Conservation (phyloP, 306 rosid species). For the Betula pendula region DNA sequence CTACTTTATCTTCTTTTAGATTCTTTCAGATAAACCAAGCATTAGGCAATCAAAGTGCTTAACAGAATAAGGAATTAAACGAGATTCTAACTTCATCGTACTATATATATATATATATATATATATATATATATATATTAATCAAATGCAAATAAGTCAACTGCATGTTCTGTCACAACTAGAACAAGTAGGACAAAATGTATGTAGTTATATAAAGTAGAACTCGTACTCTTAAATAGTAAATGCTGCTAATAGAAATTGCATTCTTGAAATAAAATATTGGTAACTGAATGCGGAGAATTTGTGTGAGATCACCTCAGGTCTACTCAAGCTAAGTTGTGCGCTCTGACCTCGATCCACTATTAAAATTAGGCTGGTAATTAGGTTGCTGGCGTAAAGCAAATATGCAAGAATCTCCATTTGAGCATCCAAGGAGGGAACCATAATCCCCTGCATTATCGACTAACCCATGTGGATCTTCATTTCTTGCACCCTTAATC, state of each 20-base stretch:
- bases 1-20: neutral
- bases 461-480: constrained; percentile 56
- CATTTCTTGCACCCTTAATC: constrained; percentile 59
- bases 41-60: neutral
- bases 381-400: constrained; percentile 54
- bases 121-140: no score
- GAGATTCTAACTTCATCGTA: no score
- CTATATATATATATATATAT: no score
- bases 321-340: constrained; percentile 59
- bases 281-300: neutral
- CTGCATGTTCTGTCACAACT: neutral
- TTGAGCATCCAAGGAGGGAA: constrained; percentile 56
- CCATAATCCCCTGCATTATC: constrained; percentile 62
- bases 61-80: neutral
- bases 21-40: neutral
- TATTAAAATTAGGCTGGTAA: constrained; percentile 47
- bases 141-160: neutral
- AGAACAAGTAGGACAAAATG: neutral
- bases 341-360: constrained; percentile 49
- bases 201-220: neutral
- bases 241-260: neutral
- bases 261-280: neutral
- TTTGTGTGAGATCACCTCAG: neutral
- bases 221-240: no score
- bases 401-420: constrained; percentile 60